Conservation (phyloP, 495 filamentous ascomycete species). For the Hypomontagnella submonticulosa region DNA sequence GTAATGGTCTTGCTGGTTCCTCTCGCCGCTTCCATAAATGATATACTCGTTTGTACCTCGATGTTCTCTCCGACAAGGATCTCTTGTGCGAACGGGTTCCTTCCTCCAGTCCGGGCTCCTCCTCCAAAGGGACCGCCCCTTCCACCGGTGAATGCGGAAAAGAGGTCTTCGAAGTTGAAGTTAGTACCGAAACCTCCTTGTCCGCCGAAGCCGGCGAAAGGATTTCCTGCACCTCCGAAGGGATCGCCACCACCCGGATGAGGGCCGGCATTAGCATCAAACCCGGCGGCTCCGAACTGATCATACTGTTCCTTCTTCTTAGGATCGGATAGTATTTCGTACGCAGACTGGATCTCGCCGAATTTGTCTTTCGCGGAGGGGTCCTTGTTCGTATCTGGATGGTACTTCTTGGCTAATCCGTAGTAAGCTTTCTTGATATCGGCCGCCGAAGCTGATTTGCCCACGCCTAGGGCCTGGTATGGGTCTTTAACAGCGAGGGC, state of each 20-base stretch:
- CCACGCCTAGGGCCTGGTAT: conserved; percentile 86
- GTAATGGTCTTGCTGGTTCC: conserved; percentile 81
- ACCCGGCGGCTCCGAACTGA: conserved; percentile 86
- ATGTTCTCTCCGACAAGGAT: conserved; percentile 90
- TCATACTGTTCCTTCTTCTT: conserved; percentile 93
- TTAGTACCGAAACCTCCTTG: conserved; percentile 75
- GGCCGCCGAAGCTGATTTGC: conserved; percentile 76
- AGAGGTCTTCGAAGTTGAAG: conserved; percentile 95
- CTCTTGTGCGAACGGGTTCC: conserved; percentile 75
- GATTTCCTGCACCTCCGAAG: conserved; percentile 66
- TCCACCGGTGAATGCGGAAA: conserved; percentile 83
- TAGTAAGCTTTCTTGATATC: conserved; percentile 99
- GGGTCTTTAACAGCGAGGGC: conserved; percentile 76
- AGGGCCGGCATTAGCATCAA: conserved; percentile 80
- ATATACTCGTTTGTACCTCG: conserved; percentile 89
- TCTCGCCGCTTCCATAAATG: conserved; percentile 96
- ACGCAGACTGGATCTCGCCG: conserved; percentile 87
- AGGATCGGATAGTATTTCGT: conserved; percentile 90
- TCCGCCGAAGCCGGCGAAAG: conserved; percentile 70
- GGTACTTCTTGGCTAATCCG: conserved; percentile 95
- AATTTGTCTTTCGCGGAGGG: conserved; percentile 92
- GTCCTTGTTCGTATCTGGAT: conserved; percentile 98
- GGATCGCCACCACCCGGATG: conserved; percentile 73
- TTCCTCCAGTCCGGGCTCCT: conserved; percentile 61
- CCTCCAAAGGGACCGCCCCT: conserved; percentile 65